These are phyloP conservation scores for Pulveroboletus sp. DNA, from an alignment of 768 basidiomycete genomes.

Conservation along the genomic window DNA sequence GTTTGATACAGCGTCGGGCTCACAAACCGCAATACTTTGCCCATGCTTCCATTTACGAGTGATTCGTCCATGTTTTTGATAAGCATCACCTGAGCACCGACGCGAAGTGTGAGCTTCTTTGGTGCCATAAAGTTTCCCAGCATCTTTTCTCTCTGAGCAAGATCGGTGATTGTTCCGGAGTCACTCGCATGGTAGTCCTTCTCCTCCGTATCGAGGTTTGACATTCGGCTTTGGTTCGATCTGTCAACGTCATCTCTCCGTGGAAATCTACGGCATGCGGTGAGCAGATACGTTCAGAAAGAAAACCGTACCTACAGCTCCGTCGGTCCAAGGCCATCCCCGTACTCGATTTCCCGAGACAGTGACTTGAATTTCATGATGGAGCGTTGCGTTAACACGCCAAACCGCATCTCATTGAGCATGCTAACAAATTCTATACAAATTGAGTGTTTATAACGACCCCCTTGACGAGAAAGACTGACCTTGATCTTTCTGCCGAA, in stretches of 20 bases:
- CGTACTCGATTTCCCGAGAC: slow-evolving; percentile 67
- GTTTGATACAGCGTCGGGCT: slow-evolving; percentile 49
- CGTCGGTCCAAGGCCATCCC: slow-evolving; percentile 83
- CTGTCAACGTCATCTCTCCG: slow-evolving; percentile 88
- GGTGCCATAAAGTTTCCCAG: slow-evolving; percentile 93
- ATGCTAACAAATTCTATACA: slow-evolving; percentile 84
- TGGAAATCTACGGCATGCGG: slow-evolving; percentile 65
- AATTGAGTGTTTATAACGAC: slow-evolving; percentile 4
- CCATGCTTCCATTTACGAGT: slow-evolving; percentile 94
- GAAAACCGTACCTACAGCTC: slow-evolving; percentile 65
- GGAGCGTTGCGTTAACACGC: slow-evolving; percentile 60
- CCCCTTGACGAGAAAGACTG: slow-evolving; percentile 17
- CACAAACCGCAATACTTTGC: slow-evolving; percentile 73
- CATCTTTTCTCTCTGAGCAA: slow-evolving; percentile 66
- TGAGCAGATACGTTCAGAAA: neutral
- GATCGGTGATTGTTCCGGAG: slow-evolving; percentile 54
- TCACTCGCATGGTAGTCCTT: slow-evolving; percentile 60
- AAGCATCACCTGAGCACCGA: slow-evolving; percentile 90
- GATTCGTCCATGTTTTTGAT: slow-evolving; percentile 91
- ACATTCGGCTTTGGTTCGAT: slow-evolving; percentile 73
- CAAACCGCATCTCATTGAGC: slow-evolving; percentile 98
- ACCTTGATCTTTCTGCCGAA: slow-evolving; percentile 92
- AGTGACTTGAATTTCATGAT: slow-evolving; percentile 69
- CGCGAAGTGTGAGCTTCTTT: slow-evolving; percentile 59
- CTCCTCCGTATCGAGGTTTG: slow-evolving; percentile 50